Evolutionary conservation across 495 filamentous ascomycete species (phyloP).

Genomic region (Hypoxylon trugodes): DNA sequence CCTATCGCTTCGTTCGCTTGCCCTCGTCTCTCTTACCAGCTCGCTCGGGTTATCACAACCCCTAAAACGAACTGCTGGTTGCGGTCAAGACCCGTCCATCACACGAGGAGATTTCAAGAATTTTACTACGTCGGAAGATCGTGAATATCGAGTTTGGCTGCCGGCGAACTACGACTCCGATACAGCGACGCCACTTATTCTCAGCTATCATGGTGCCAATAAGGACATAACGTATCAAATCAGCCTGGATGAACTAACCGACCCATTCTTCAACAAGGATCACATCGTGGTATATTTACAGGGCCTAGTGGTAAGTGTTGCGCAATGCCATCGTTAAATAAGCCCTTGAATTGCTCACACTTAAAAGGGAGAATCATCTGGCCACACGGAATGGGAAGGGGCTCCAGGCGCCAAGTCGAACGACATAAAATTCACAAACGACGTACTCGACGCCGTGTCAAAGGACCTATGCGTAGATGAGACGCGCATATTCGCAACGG

Average conservation of each 20-base stretch:
- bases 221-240: slow-evolving; percentile 48
- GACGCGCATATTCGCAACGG: slow-evolving; percentile 62
- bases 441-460: slow-evolving; percentile 57
- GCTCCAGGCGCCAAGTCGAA: slow-evolving; percentile 39
- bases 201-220: slow-evolving; percentile 57
- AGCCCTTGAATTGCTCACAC: slow-evolving; percentile 42
- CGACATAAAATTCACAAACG: slow-evolving; percentile 46
- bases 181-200: slow-evolving; percentile 51
- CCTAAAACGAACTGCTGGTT: slow-evolving; percentile 6
- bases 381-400: slow-evolving; percentile 44
- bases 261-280: slow-evolving; percentile 53
- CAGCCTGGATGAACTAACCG: slow-evolving; percentile 53
- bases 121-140: slow-evolving; percentile 34
- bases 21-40: slow-evolving; percentile 5
- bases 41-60: slow-evolving; percentile 8
- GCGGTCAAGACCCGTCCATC: slow-evolving; percentile 13
- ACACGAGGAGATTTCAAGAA: slow-evolving; percentile 26
- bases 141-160: slow-evolving; percentile 51
- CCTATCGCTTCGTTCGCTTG: slow-evolving; percentile 9
- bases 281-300: slow-evolving; percentile 61
- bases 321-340: slow-evolving; percentile 38
- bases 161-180: slow-evolving; percentile 48
- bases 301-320: slow-evolving; percentile 49
- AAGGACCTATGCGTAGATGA: slow-evolving; percentile 60
- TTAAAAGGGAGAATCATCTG: slow-evolving; percentile 45